These are phyloP conservation scores for Blastocladiella britannica DNA, from an alignment of 192 early-diverging fungal genomes.

Conservation along the genomic window DNA sequence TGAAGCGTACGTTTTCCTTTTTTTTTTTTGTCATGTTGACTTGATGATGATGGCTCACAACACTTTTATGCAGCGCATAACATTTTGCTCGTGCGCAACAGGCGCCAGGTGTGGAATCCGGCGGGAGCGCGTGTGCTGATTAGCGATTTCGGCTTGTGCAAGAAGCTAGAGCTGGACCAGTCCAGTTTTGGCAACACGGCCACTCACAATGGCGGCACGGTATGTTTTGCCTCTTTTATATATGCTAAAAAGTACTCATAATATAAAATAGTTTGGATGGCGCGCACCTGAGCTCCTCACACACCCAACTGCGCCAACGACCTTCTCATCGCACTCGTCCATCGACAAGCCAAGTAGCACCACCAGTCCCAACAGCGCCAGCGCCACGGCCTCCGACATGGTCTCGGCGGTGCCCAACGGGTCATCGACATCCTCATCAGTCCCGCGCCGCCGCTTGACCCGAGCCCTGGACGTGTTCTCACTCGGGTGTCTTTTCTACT, in stretches of 20 bases:
- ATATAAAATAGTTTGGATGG: too few species aligned
- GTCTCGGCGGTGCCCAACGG: constrained; percentile 4
- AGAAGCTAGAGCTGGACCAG: constrained; percentile 81
- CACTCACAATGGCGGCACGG: constrained; percentile 56
- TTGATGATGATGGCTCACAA: not conserved
- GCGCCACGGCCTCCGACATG: constrained; percentile 1
- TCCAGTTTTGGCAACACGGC: constrained; percentile 84
- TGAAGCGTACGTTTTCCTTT: too few species aligned
- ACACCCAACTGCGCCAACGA: constrained; percentile 7
- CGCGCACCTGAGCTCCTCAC: constrained; percentile 75
- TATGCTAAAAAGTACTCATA: too few species aligned
- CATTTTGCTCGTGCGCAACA: constrained; percentile 38
- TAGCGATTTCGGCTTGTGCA: constrained; percentile 91
- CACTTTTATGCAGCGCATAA: constrained; percentile 44
- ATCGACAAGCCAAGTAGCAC: not conserved
- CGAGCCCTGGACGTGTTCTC: constrained; percentile 89
- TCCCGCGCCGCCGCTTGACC: constrained; percentile 36
- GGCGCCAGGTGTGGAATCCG: not conserved
- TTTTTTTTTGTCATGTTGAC: not conserved
- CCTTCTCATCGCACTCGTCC: not conserved
- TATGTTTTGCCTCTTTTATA: too few species aligned
- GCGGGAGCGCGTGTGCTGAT: constrained; percentile 52
- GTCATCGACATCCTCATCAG: constrained; percentile 3
- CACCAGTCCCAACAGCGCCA: not conserved
- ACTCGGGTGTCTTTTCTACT: constrained; percentile 87